Evolutionary conservation across 139 green algal species (phyloP).

Genomic region (Mychonastes homosphaera): DNA sequence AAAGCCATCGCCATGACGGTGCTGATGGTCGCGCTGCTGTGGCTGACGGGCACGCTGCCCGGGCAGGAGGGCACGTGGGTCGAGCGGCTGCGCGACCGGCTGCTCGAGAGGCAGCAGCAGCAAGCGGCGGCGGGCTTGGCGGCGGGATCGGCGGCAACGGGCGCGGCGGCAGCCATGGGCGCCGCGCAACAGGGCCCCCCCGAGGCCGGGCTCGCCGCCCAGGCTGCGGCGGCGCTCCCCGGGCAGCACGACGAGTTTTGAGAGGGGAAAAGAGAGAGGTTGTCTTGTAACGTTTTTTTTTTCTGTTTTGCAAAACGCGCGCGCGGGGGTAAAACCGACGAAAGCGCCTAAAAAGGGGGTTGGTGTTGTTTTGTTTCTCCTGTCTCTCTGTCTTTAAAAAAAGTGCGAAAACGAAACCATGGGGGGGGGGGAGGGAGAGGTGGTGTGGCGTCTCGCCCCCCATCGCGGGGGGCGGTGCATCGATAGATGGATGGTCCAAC

Average conservation of each 20-base stretch:
- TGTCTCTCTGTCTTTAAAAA: too few species aligned
- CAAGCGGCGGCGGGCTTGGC: neutral
- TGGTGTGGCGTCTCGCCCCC: neutral
- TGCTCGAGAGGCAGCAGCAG: slow-evolving; percentile 1
- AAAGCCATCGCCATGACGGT: neutral
- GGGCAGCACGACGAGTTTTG: neutral
- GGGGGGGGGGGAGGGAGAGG: too few species aligned
- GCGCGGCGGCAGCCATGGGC: neutral
- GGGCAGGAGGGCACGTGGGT: slow-evolving; percentile 13
- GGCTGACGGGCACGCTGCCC: slow-evolving; percentile 24
- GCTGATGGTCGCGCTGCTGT: slow-evolving; percentile 27
- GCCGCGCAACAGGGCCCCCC: neutral
- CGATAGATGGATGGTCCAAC: neutral
- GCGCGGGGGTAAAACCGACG: neutral
- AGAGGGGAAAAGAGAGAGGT: too few species aligned
- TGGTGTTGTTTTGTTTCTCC: too few species aligned
- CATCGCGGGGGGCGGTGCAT: neutral
- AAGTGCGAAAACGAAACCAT: too few species aligned
- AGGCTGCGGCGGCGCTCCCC: neutral
- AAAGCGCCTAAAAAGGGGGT: too few species aligned
- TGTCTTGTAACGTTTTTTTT: too few species aligned
- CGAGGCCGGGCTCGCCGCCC: neutral
- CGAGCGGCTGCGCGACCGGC: neutral
- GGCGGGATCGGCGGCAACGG: neutral
- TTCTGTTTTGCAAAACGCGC: too few species aligned